A percentile compares a stretch with the other conserved stretches of the same genome.
phyloP scores from a whole-genome alignment of 2,329 filamentous ascomycete genomes.

The Scleromitrula shiraiana region DNA sequence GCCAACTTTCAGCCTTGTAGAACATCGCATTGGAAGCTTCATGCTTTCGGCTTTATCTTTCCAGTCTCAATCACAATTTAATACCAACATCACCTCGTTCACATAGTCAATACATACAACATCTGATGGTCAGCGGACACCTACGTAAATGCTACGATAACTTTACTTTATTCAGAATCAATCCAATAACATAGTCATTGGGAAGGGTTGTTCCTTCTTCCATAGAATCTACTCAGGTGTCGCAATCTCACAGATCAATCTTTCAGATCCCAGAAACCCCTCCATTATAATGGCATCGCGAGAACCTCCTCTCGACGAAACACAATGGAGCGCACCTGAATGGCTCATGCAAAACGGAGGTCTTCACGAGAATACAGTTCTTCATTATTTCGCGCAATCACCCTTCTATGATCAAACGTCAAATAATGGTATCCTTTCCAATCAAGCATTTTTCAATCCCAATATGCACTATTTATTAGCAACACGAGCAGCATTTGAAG shows the following conservation, averaged over 20 bases:
- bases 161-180: too few relatives aligned
- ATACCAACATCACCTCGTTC: too few relatives aligned
- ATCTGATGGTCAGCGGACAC: too few relatives aligned
- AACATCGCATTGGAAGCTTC: too few relatives aligned
- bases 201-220: background rate
- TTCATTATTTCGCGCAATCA: slow-evolving; percentile 60
- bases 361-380: slow-evolving; percentile 53
- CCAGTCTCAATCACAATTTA: too few relatives aligned
- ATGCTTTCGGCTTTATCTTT: too few relatives aligned
- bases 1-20: too few relatives aligned
- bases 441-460: slow-evolving; percentile 54
- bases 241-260: too few relatives aligned
- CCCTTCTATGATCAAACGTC: slow-evolving; percentile 61
- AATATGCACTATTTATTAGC: slow-evolving; percentile 49
- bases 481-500: slow-evolving; percentile 57
- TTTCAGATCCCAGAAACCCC: too few relatives aligned
- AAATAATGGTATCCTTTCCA: slow-evolving; percentile 57
- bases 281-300: slow-evolving; percentile 36
- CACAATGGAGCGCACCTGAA: slow-evolving; percentile 53
- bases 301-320: slow-evolving; percentile 55
- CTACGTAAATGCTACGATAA: too few relatives aligned
- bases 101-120: too few relatives aligned
- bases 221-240: background rate
- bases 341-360: slow-evolving; percentile 44
- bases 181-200: too few relatives aligned